These are phyloP conservation scores for Anastatica hierochuntica DNA, from an alignment of 345 rosid species.

Conservation along the genomic window DNA sequence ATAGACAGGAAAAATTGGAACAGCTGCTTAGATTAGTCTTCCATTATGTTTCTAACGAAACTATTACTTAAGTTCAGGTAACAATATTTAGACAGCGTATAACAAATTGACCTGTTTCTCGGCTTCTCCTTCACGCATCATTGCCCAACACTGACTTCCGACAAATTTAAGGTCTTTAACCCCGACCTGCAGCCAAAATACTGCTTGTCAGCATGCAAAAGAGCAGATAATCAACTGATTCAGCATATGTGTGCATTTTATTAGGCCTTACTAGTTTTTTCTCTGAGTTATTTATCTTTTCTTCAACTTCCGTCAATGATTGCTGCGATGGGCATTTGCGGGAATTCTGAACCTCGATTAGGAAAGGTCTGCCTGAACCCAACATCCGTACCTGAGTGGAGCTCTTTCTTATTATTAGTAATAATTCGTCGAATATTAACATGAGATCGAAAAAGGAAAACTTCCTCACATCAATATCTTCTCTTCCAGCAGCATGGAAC, in stretches of 20 bases:
- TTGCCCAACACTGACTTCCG: slow-evolving; percentile 65
- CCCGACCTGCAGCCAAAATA: slow-evolving; percentile 43
- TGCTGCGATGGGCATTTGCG: slow-evolving; percentile 58
- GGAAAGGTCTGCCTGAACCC: slow-evolving; percentile 98
- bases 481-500: slow-evolving; percentile 99
- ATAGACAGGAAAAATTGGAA: not conserved
- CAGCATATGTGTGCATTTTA: not conserved
- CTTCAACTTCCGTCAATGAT: slow-evolving; percentile 50
- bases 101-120: slow-evolving; percentile 63
- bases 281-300: slow-evolving; percentile 52
- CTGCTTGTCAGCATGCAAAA: slow-evolving; percentile 4
- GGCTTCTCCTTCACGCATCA: slow-evolving; percentile 98
- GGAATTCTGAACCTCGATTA: slow-evolving; percentile 83
- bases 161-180: slow-evolving; percentile 58
- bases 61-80: not conserved
- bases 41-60: not conserved
- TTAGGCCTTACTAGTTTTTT: slow-evolving; percentile 49
- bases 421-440: slow-evolving; percentile 4
- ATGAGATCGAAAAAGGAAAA: not conserved
- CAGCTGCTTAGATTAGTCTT: not conserved
- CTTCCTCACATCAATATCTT: slow-evolving; percentile 77
- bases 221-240: not conserved
- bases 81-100: not conserved
- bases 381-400: slow-evolving; percentile 84
- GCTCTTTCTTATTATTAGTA: slow-evolving; percentile 18